Conservation (phyloP, 202 grass and related monocot genomes). For the Bolboschoenoplectus hybrid region DNA sequence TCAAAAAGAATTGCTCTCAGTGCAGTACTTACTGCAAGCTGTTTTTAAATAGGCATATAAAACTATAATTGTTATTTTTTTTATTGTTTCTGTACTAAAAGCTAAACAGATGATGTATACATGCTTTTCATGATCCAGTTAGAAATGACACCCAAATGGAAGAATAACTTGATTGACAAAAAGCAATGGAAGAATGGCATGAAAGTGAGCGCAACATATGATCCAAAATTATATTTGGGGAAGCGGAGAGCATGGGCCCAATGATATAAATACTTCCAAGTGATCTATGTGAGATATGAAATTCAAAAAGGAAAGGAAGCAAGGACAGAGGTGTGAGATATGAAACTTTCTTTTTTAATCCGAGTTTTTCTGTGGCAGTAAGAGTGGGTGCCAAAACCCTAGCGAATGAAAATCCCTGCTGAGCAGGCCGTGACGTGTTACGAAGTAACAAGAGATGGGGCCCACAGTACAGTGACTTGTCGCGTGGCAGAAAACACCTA, state of each 20-base stretch:
- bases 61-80: neutral
- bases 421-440: neutral
- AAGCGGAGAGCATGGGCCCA: conserved; percentile 7
- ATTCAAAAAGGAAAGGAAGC: neutral
- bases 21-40: neutral
- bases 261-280: conserved; percentile 31
- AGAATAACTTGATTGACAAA: neutral
- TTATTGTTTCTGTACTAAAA: neutral
- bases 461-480: neutral
- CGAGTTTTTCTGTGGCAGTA: neutral
- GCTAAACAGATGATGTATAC: neutral
- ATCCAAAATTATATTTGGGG: neutral
- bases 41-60: neutral
- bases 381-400: neutral
- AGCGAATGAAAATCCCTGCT: neutral
- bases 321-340: neutral
- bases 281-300: neutral
- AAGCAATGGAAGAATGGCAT: neutral
- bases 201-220: neutral
- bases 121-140: neutral
- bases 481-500: neutral
- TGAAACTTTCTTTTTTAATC: neutral
- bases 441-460: neutral
- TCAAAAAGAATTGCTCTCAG: neutral
- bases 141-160: neutral